Evolutionary conservation across 148 eudicot genomes (phyloP).

Genomic region (Suaeda aralocaspica): DNA sequence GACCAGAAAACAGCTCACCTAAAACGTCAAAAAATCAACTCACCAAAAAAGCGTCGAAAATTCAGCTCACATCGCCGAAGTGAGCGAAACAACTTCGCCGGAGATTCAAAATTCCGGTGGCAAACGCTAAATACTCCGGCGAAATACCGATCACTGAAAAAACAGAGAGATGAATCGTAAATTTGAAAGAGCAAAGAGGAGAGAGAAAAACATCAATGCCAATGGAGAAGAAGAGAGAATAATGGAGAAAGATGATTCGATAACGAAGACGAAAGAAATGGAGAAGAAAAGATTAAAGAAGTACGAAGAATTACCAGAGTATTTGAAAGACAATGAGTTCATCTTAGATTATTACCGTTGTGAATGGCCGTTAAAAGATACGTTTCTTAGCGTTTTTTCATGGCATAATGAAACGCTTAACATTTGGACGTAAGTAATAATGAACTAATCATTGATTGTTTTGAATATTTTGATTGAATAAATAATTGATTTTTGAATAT

Average conservation of each 20-base stretch:
- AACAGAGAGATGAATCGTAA: background rate
- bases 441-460: background rate
- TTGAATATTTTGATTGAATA: background rate
- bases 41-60: background rate
- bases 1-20: no score
- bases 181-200: background rate
- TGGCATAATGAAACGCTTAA: conserved; percentile 94
- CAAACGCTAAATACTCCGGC: conserved; percentile 18
- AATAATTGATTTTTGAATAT: background rate
- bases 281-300: conserved; percentile 38
- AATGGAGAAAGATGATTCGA: conserved; percentile 20
- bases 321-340: conserved; percentile 78
- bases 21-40: background rate
- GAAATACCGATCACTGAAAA: background rate
- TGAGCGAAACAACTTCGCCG: conserved; percentile 18
- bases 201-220: conserved; percentile 11
- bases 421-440: conserved; percentile 72
- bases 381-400: conserved; percentile 58
- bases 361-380: conserved; percentile 90
- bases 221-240: conserved; percentile 20
- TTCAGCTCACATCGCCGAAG: background rate
- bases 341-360: conserved; percentile 75
- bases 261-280: conserved; percentile 14
- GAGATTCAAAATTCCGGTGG: conserved; percentile 22
- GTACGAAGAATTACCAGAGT: conserved; percentile 70